These are phyloP conservation scores for Myxozyma neotropica DNA, from an alignment of 805 yeast genomes.

Conservation along the genomic window DNA sequence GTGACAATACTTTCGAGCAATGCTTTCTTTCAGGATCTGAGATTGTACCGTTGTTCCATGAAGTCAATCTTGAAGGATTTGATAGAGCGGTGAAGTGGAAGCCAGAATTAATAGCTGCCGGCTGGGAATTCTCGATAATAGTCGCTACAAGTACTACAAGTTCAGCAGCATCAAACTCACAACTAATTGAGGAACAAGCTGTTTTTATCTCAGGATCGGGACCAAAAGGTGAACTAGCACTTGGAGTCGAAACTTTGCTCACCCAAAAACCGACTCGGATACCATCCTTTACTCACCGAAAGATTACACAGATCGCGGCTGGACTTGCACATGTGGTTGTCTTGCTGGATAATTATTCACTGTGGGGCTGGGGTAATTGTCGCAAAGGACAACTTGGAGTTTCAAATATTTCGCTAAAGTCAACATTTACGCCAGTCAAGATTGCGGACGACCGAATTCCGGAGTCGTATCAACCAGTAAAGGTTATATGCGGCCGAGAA, in stretches of 20 bases:
- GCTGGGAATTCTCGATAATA: constrained; percentile 76
- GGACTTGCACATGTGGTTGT: constrained; percentile 44
- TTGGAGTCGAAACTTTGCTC: constrained; percentile 41
- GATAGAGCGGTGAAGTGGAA: not conserved
- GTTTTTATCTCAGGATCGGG: constrained; percentile 66
- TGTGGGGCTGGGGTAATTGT: constrained; percentile 70
- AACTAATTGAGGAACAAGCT: constrained; percentile 3
- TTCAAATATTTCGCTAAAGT: constrained; percentile 18
- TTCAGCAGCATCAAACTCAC: not conserved
- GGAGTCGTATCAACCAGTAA: constrained; percentile 9
- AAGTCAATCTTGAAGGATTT: not conserved
- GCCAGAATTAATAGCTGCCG: constrained; percentile 55
- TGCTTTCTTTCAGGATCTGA: constrained; percentile 44
- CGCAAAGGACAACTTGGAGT: constrained; percentile 58
- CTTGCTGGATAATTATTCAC: constrained; percentile 45
- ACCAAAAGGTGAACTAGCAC: constrained; percentile 72
- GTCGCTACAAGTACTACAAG: constrained; percentile 52
- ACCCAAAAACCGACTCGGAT: constrained; percentile 8
- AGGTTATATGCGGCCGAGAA: constrained; percentile 58
- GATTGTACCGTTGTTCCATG: not conserved
- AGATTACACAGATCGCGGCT: constrained; percentile 34
- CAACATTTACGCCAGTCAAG: constrained; percentile 6
- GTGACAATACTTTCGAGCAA: constrained; percentile 62
- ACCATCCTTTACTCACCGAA: constrained; percentile 28
- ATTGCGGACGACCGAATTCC: not conserved